A percentile compares a stretch with the other conserved stretches of the same genome.
Conservation (phyloP, 495 filamentous ascomycete genomes). For the Penicillium subrubescens region DNA sequence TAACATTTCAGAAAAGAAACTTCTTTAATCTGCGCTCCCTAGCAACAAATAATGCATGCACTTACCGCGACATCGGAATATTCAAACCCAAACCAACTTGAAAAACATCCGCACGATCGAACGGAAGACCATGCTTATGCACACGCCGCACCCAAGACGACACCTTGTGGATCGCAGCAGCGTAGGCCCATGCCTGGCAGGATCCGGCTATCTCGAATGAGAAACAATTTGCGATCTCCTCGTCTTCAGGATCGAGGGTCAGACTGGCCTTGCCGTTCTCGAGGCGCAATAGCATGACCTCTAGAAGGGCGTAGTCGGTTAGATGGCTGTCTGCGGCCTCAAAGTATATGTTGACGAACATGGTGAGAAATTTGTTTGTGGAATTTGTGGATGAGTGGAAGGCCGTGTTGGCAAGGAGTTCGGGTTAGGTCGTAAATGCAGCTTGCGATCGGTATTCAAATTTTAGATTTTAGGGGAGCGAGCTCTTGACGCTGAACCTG, state of each 20-base stretch:
- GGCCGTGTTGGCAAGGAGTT: not conserved
- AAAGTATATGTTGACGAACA: constrained; percentile 1
- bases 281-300: not conserved
- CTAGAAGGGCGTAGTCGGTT: not conserved
- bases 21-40: too few relatives aligned
- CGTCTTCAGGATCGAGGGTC: not conserved
- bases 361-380: not conserved
- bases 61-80: not conserved
- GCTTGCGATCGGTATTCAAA: not conserved
- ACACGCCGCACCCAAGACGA: not conserved
- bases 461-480: not conserved
- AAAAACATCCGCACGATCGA: not conserved
- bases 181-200: not conserved
- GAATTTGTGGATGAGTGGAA: not conserved
- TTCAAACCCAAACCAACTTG: not conserved
- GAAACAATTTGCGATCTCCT: not conserved
- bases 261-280: not conserved
- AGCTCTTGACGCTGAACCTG: too few relatives aligned
- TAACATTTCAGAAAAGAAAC: too few relatives aligned
- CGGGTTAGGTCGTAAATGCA: not conserved
- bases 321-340: not conserved
- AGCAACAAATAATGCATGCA: not conserved
- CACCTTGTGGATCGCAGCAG: not conserved
- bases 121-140: not conserved
- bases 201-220: not conserved